Evolutionary conservation across 805 yeast genomes (phyloP).

Genomic region (Metschnikowia cerradonensis): DNA sequence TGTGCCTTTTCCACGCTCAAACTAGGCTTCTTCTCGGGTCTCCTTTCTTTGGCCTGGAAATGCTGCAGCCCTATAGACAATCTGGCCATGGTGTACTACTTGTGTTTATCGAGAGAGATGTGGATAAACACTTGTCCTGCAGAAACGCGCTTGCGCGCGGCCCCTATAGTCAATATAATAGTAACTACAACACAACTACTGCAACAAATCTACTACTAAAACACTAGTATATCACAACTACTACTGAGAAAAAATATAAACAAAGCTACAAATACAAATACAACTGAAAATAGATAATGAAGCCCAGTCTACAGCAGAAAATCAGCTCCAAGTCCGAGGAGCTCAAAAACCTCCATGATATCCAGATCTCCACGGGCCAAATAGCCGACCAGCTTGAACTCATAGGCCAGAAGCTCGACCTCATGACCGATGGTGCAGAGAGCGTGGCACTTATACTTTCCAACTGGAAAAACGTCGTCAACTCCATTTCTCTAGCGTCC

Average conservation of each 20-base stretch:
- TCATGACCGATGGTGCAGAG: conserved; percentile 53
- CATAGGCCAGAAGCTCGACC: conserved; percentile 46
- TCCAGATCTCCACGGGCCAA: conserved; percentile 43
- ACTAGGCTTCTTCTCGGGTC: not conserved
- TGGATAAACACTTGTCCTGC: conserved; percentile 1
- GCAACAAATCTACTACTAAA: too few species aligned
- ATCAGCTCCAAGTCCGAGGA: conserved; percentile 49
- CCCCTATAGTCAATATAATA: not conserved
- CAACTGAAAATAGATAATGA: not conserved
- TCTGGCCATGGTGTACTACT: conserved; percentile 13
- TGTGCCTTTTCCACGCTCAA: not conserved
- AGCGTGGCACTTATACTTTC: conserved; percentile 55
- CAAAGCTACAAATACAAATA: too few species aligned
- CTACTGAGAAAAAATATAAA: too few species aligned
- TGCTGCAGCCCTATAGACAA: conserved; percentile 14
- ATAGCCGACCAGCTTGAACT: conserved; percentile 46
- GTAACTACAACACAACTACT: too few species aligned
- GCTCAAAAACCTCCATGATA: conserved; percentile 45
- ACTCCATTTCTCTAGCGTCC: conserved; percentile 59
- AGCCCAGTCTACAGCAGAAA: conserved; percentile 20
- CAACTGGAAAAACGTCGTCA: conserved; percentile 62
- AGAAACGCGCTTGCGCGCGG: conserved; percentile 2
- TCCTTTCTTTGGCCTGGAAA: conserved; percentile 8
- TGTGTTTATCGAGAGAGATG: conserved; percentile 1
- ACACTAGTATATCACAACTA: too few species aligned